These are phyloP conservation scores for Kernera saxatilis DNA, from an alignment of 345 rosid species.

Conservation along the genomic window DNA sequence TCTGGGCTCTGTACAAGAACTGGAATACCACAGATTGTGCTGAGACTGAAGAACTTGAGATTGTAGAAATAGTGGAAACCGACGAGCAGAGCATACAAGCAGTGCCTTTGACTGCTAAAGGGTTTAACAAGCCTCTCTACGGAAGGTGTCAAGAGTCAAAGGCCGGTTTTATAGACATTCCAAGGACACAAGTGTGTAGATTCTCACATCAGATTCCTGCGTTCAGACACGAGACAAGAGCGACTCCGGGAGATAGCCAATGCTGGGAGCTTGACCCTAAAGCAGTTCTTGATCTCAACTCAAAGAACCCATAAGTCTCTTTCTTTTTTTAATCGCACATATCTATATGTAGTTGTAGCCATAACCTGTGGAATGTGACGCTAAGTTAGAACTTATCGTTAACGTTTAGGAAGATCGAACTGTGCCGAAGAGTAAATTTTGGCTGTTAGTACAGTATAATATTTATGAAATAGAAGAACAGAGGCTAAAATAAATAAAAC, in stretches of 20 bases:
- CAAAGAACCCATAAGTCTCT: neutral
- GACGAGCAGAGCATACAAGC: constrained; percentile 17
- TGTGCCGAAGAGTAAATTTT: too few species aligned
- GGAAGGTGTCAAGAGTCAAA: constrained; percentile 31
- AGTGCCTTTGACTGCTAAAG: constrained; percentile 22
- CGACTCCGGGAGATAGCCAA: neutral
- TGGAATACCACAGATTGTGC: constrained; percentile 6
- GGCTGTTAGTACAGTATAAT: too few species aligned
- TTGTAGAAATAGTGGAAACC: constrained; percentile 45
- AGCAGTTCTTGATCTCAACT: constrained; percentile 29
- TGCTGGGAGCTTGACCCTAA: constrained; percentile 47
- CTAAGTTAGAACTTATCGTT: neutral
- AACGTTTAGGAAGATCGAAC: too few species aligned
- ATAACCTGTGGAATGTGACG: neutral
- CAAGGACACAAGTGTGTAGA: constrained; percentile 23
- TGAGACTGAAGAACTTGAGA: constrained; percentile 32
- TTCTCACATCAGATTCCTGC: constrained; percentile 65
- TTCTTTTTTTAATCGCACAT: neutral
- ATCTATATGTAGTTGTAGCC: neutral
- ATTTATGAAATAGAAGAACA: too few species aligned
- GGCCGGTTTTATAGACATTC: constrained; percentile 25
- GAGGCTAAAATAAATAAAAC: too few species aligned
- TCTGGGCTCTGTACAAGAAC: constrained; percentile 48
- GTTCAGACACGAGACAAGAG: constrained; percentile 18
- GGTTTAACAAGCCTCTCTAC: constrained; percentile 25